Percentiles rank a stretch among this genome's conserved stretches.
Evolutionary conservation across 2,329 filamentous ascomycete species (phyloP).

Genomic region (Colletotrichum sp.): DNA sequence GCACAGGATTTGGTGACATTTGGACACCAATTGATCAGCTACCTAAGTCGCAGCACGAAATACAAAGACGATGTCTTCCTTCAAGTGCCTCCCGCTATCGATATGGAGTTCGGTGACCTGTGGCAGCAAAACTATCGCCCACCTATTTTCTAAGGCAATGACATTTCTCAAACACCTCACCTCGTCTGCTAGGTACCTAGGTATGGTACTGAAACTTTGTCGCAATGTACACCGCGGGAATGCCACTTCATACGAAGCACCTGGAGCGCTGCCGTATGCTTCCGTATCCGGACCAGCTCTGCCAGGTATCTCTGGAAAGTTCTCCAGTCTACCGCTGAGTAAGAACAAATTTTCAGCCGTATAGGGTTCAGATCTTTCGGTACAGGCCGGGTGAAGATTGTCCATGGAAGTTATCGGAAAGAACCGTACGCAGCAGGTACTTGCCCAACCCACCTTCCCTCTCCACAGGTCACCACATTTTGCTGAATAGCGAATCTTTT

Average conservation of each 20-base stretch:
- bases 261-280: neutral
- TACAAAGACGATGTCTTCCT: neutral
- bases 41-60: neutral
- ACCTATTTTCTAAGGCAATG: neutral
- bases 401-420: neutral
- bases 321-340: neutral
- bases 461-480: neutral
- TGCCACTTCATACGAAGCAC: neutral
- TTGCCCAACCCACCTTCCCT: neutral
- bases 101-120: neutral
- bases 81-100: neutral
- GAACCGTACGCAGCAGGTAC: neutral
- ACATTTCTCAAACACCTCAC: neutral
- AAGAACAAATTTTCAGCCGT: neutral
- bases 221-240: neutral
- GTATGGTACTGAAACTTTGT: neutral
- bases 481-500: neutral
- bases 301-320: neutral
- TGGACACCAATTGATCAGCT: neutral
- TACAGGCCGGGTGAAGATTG: neutral
- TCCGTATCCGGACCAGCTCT: neutral
- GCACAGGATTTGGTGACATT: neutral
- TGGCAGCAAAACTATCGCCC: neutral
- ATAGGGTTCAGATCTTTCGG: neutral
- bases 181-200: neutral